Base-by-base conservation (phyloP, 768 basidiomycete genomes). In the Tephrocybe sp. region DNA sequence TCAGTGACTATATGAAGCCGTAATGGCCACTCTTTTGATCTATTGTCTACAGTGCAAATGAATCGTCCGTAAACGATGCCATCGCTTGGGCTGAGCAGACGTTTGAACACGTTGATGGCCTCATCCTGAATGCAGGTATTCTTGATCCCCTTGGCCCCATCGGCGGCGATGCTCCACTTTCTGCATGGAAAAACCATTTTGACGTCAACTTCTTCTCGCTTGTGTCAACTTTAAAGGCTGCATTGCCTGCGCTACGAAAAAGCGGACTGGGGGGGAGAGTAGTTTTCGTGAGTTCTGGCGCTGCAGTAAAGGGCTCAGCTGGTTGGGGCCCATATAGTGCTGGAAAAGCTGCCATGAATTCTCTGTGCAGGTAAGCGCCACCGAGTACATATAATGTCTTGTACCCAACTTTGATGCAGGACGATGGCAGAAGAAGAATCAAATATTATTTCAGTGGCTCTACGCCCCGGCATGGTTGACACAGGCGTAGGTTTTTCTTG, bases 131-230 rank as follows among this genome's bases (percentile, higher is more conserved):
- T 58, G 94, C 93, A n/a, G 94, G 80, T 3, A 80, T 77, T 0
- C 67, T 94, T 20, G 83, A 86, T 36, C 90, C 92, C 15, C 59
- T 93, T 20, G 78, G 83, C 50, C 76, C 74, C 33, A 79, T 89
- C 46, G 75, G 68, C 14, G 77, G 80, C 40, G 68, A 73, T 30
- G 73, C 76, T 8, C 65, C 77, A 14, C 56, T 87, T 33, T 74
- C 80, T 47, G 68, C 70, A 18, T 92, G 90, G 90, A 86, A 80
- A 62, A 60, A 65, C 20, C 79, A 85, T 61, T 92, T 96, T 63
- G 87, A 94, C 58, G 75, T 90, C 69, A 96, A 95, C 68, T 86
- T 96, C 68, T 91, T 93, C 72, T 90, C 93, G 1, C 75, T 91
- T 17, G 71, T 96, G 39, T 78, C 83, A 28, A 79, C 89, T 20